These are phyloP conservation scores for Lasiosphaeria miniovina DNA, from an alignment of 495 filamentous ascomycete genomes.

Conservation along the genomic window DNA sequence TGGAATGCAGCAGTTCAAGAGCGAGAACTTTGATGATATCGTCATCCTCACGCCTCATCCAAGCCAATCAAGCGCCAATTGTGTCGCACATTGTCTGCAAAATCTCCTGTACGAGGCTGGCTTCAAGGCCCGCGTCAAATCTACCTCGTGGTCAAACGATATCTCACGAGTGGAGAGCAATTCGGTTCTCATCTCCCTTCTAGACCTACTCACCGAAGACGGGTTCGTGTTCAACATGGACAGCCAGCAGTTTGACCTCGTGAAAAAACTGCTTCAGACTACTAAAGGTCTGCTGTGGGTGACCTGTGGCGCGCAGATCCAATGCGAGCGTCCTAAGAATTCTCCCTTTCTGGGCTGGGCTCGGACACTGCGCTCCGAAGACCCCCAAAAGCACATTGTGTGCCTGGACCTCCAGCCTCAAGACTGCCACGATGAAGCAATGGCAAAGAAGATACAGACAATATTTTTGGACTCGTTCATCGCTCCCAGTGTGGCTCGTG, in stretches of 20 bases:
- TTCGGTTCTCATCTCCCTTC: slow-evolving; percentile 23
- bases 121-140: background rate
- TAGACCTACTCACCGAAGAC: slow-evolving; percentile 19
- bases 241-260: slow-evolving; percentile 18
- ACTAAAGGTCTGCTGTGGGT: slow-evolving; percentile 28
- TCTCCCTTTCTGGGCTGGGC: slow-evolving; percentile 23
- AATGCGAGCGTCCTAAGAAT: slow-evolving; percentile 18
- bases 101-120: background rate
- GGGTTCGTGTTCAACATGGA: slow-evolving; percentile 24
- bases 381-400: slow-evolving; percentile 24
- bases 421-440: background rate
- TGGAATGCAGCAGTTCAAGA: background rate
- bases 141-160: background rate
- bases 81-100: background rate
- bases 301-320: slow-evolving; percentile 24
- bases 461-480: slow-evolving; percentile 55
- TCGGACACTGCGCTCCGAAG: slow-evolving; percentile 30
- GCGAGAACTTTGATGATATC: background rate
- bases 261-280: slow-evolving; percentile 15
- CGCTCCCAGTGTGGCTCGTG: background rate
- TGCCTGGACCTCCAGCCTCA: slow-evolving; percentile 22
- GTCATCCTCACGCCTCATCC: slow-evolving; percentile 9
- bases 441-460: slow-evolving; percentile 35
- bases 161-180: background rate
- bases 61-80: background rate